Base-by-base conservation (phyloP, 1,284 basidiomycete genomes). In the Trametes sp. region DNA sequence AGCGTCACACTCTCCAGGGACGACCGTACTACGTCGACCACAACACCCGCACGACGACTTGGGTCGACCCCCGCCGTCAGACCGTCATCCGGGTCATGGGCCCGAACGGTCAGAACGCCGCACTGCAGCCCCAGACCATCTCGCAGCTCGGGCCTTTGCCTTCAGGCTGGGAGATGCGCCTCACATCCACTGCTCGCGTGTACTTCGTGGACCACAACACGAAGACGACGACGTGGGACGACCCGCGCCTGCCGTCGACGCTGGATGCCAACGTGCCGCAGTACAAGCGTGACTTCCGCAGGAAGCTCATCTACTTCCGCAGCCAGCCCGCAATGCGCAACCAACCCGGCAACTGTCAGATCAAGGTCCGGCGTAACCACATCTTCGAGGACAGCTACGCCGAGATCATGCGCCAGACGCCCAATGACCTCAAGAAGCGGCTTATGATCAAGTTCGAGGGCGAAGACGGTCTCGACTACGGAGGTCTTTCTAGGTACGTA, bases 381-480 rank as follows among this genome's bases (percentile, higher is more conserved):
- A 94, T 99, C 68, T 88, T 99, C 72, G 98, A 99, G 80, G 98
- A 99, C 75, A 94, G 92, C 75, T 99, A 96, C 78, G 89, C 92
- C 62, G 93, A 97, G 74, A 93, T 98, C 65, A 99, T 99, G 97
- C 89, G 90, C 52, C 87, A 96, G 76, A 91, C 90, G 54, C 93
- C 95, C 8, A 96, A 95, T 74, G 97, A 98, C 74, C 81, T 99
- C 70, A 99, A 98, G 84, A 95, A 96, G 82, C 83, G 98, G 65
- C 79, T 99, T 71, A 98, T 98, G 93, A 94, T 99, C 80, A 98
- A 93, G 82, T 99, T 99, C 74, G 97, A 98, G 69, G 96, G 96
- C 53, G 97, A 99, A 78, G 98, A 99, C 76, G 98, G 96, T 70
- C 78, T 99, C 69, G 98, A 99, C 81, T 99, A 98, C 72, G 97